Conservation (phyloP, 352 stramenopile species). For the Phytopythium kandeliae region DNA sequence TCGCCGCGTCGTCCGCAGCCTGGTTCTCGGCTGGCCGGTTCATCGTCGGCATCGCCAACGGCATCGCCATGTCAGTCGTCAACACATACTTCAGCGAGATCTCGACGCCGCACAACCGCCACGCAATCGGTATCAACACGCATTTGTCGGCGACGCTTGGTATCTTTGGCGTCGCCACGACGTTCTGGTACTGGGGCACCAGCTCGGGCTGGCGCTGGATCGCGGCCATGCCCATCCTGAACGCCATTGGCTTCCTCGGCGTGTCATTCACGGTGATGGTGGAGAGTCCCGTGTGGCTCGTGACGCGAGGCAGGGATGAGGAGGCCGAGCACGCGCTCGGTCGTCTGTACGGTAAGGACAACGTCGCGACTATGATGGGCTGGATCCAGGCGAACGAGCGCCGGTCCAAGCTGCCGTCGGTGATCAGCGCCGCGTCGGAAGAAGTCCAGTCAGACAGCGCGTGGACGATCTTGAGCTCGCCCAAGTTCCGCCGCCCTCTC, state of each 20-base stretch:
- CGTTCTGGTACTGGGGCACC: slow-evolving; percentile 54
- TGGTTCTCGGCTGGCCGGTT: slow-evolving; percentile 38
- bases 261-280: slow-evolving; percentile 44
- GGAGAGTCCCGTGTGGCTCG: slow-evolving; percentile 42
- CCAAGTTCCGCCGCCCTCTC: slow-evolving; percentile 22
- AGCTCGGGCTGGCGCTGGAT: slow-evolving; percentile 51
- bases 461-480: slow-evolving; percentile 19
- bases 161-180: slow-evolving; percentile 33
- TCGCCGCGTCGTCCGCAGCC: slow-evolving; percentile 19
- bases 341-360: slow-evolving; percentile 28
- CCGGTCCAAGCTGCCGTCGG: slow-evolving; percentile 23
- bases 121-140: slow-evolving; percentile 24
- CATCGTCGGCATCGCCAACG: slow-evolving; percentile 46
- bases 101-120: slow-evolving; percentile 32
- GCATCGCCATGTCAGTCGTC: slow-evolving; percentile 31
- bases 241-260: slow-evolving; percentile 35
- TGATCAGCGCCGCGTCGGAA: slow-evolving; percentile 20
- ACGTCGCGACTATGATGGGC: slow-evolving; percentile 23
- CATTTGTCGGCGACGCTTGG: slow-evolving; percentile 35
- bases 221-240: slow-evolving; percentile 47
- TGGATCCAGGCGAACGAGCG: slow-evolving; percentile 21
- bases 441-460: slow-evolving; percentile 23
- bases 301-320: slow-evolving; percentile 24
- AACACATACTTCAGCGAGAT: slow-evolving; percentile 46
- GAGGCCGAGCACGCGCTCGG: slow-evolving; percentile 28